Percentiles rank a stretch among this genome's conserved stretches.
Conservation (phyloP, 208 protist genomes). For the Tetramitus jugosus region DNA sequence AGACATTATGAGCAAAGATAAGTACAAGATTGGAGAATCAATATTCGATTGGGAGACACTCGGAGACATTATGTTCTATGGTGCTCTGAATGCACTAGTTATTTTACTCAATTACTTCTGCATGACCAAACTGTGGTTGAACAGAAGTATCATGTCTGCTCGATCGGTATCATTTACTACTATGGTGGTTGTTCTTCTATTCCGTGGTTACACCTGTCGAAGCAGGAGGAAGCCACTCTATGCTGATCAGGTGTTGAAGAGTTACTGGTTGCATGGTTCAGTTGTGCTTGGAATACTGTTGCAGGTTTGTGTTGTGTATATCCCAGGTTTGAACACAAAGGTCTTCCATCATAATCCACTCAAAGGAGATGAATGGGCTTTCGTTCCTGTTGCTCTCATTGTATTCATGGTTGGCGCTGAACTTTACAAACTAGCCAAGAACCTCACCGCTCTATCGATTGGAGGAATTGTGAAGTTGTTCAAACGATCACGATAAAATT, state of each 20-base stretch:
- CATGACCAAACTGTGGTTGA: constrained; percentile 57
- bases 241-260: not conserved
- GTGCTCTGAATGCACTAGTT: constrained; percentile 57
- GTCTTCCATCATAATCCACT: not conserved
- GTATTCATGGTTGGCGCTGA: not conserved
- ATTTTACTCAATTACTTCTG: constrained; percentile 52
- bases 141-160: constrained; percentile 50
- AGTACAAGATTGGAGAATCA: constrained; percentile 56
- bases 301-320: not conserved
- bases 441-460: no score
- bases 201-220: constrained; percentile 74
- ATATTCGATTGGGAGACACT: constrained; percentile 71
- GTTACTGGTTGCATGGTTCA: not conserved
- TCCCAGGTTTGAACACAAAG: not conserved
- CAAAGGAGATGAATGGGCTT: not conserved
- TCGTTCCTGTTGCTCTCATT: not conserved
- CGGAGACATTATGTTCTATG: constrained; percentile 63
- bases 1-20: constrained; percentile 23
- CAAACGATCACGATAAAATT: no score
- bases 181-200: constrained; percentile 64
- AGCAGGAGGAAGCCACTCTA: constrained; percentile 41
- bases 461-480: no score
- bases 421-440: not conserved
- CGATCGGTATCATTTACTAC: constrained; percentile 65
- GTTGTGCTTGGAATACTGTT: not conserved